Evolutionary conservation across 2,329 filamentous ascomycete species (phyloP), one percentile per base, ranked within the genome.

Genomic region (Ophiostoma montium): DNA sequence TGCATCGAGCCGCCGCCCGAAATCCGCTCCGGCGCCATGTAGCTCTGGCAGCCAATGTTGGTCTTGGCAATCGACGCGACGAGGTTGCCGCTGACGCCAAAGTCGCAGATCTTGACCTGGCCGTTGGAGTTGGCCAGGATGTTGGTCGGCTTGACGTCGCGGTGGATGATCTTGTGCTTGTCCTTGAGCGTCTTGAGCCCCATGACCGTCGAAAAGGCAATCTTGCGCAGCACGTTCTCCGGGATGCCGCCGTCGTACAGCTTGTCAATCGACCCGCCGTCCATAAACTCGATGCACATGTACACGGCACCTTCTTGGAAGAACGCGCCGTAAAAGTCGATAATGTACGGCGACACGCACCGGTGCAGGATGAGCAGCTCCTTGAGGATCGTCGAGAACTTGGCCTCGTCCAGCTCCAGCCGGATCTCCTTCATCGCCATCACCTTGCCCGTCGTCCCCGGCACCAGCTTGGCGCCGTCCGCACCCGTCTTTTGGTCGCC

Each of bases 361-460:
- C 92, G 85, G 67, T 98, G 92, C 2, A 98, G 71, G 54, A 98
- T 90, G 59, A 98, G 87, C 44, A 98, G 72, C 66, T 98, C 92
- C 77, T 96, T 98, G 58, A 96, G 84, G 60, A 98, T 98, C 35
- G 90, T 89, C 7, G 86, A 83, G 62, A 98, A 95, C 65, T 98
- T 98, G 54, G 87, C 84, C 63, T 98, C 92, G 60, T 98, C 92
- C 48, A 98, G 72, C 64, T 98, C 92, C 10, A 98, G 71, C 18
- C 92, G 80, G 58, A 98, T 94, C 66, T 98, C 92, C 64, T 98
- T 98, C 92, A 98, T 98, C 13, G 92, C 92, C 92, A 98, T 96
- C 52, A 95, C 73, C 46, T 85, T 77, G 16, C 90, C 88, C 1
- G 80, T 81, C 1, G 76, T 78, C 5, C 67, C 68, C n/a, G 6